Conservation (phyloP, 176 grass and related monocot species). For the Stipa capillata region DNA sequence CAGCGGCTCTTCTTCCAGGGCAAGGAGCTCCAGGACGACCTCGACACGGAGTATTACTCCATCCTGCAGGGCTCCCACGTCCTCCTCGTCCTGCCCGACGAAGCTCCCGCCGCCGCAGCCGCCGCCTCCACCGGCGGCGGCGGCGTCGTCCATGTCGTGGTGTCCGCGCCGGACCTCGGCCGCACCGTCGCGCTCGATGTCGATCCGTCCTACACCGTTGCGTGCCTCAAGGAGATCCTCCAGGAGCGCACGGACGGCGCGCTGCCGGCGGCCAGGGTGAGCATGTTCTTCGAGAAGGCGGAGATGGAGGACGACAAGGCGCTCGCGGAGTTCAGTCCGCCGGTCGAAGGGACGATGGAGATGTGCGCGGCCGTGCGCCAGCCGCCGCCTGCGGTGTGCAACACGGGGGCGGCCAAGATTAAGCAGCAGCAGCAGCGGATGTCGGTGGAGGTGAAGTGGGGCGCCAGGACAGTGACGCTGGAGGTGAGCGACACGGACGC, state of each 20-base stretch:
- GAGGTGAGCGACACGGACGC: conserved; percentile 34
- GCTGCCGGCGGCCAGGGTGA: neutral
- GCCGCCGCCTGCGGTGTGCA: neutral
- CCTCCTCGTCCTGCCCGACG: conserved; percentile 17
- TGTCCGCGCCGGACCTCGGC: neutral
- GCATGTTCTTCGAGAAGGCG: conserved; percentile 11
- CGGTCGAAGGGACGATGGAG: neutral
- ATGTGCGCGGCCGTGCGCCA: conserved; percentile 5
- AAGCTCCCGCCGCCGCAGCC: neutral
- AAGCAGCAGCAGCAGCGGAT: neutral
- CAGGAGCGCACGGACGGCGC: conserved; percentile 26
- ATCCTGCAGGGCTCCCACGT: conserved; percentile 39
- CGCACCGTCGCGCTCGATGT: conserved; percentile 11
- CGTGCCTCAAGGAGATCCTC: conserved; percentile 28
- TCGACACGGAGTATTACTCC: conserved; percentile 21
- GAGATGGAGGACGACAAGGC: conserved; percentile 41
- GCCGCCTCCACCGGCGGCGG: neutral
- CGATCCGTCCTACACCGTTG: neutral
- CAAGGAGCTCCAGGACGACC: conserved; percentile 1
- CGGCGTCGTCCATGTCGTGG: neutral
- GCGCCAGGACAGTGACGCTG: conserved; percentile 3
- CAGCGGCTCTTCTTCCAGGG: conserved; percentile 7
- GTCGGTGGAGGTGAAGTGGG: conserved; percentile 30
- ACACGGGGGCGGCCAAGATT: neutral
- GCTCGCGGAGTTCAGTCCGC: conserved; percentile 16